Evolutionary conservation across 139 green algal species (phyloP).

Genomic region (Chlamydomonas eustigma): DNA sequence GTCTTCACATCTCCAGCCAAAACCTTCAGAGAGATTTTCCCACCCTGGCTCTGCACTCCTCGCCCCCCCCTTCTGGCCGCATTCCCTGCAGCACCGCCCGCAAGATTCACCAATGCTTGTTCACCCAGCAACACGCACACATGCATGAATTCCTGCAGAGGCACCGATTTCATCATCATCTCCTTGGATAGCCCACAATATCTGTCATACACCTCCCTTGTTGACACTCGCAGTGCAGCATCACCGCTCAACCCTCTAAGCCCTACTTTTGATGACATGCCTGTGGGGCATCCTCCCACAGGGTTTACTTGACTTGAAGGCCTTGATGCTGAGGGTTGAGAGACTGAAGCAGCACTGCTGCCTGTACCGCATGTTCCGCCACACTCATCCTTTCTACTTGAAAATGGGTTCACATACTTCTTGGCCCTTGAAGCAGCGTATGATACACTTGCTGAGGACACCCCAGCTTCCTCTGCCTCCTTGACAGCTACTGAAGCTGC

Average conservation of each 20-base stretch:
- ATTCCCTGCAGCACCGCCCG: background rate
- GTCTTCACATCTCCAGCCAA: constrained; percentile 26
- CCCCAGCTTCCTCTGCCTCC: background rate
- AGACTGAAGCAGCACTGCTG: background rate
- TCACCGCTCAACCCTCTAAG: constrained; percentile 1
- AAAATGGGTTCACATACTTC: constrained; percentile 21
- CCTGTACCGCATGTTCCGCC: background rate
- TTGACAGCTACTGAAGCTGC: background rate
- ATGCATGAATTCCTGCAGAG: constrained; percentile 4
- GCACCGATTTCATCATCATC: constrained; percentile 17
- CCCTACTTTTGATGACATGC: background rate
- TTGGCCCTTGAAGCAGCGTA: constrained; percentile 17
- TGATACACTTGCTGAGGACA: constrained; percentile 17
- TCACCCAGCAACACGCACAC: constrained; percentile 1
- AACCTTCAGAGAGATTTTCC: constrained; percentile 6
- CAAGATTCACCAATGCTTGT: constrained; percentile 1
- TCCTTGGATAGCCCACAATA: constrained; percentile 12
- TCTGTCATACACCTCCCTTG: constrained; percentile 9
- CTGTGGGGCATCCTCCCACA: constrained; percentile 5
- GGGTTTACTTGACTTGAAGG: background rate
- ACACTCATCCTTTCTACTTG: background rate
- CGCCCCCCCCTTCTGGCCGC: background rate
- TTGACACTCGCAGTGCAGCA: background rate
- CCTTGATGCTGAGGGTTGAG: background rate
- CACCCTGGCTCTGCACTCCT: constrained; percentile 6